Evolutionary conservation across 1,284 basidiomycete species (phyloP).

Genomic region (Trichosporon sp.): DNA sequence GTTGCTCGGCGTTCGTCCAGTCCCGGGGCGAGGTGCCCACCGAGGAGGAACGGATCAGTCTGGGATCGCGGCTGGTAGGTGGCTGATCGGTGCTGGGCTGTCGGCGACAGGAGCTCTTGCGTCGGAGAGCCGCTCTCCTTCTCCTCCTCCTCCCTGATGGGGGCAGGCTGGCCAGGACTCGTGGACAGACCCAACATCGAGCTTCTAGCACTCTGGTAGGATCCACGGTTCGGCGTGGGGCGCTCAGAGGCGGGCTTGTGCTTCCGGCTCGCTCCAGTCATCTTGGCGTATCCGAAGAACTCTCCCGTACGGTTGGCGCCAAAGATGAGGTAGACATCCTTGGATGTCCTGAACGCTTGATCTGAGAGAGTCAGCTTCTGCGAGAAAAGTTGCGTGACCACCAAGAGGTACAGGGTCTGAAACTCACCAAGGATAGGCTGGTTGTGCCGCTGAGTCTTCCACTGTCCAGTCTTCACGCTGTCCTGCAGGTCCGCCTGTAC

Average conservation of each 20-base stretch:
- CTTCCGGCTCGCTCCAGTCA: constrained; percentile 40
- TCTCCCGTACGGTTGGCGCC: constrained; percentile 76
- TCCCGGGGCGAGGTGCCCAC: background rate
- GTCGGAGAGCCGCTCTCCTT: constrained; percentile 11
- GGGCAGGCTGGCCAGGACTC: constrained; percentile 15
- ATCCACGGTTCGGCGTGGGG: background rate
- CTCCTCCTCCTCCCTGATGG: constrained; percentile 29
- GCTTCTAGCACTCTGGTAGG: background rate
- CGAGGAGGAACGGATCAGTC: constrained; percentile 24
- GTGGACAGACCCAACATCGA: background rate
- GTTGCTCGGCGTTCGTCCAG: background rate
- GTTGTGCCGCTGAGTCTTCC: constrained; percentile 93
- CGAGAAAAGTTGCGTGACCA: background rate
- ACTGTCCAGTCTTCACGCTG: constrained; percentile 73
- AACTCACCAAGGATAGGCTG: constrained; percentile 62
- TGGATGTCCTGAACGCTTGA: constrained; percentile 81
- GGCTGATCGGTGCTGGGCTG: constrained; percentile 9
- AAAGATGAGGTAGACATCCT: constrained; percentile 82
- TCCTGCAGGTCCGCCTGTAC: constrained; percentile 72
- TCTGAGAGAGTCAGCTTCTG: constrained; percentile 51
- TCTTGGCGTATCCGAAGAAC: constrained; percentile 81
- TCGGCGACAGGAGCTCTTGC: constrained; percentile 5
- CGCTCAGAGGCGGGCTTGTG: constrained; percentile 1
- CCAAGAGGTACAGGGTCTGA: too few relatives aligned
- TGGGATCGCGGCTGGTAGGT: constrained; percentile 7